phyloP scores from a whole-genome alignment of 2,329 filamentous ascomycete species.

The Exophiala aquamarina region DNA sequence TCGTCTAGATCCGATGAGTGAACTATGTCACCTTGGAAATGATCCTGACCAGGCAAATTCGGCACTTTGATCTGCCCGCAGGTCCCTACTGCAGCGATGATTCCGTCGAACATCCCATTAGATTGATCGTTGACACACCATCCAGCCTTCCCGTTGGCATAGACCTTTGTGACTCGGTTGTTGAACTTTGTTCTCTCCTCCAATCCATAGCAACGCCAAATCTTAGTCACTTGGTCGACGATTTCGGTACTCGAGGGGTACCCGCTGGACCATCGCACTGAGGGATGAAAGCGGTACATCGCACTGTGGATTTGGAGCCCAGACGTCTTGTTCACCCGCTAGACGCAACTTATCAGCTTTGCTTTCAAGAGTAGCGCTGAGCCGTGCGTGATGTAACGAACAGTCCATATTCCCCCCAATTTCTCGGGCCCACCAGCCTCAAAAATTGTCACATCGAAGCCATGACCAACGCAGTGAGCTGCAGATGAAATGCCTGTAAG shows the following conservation, averaged over 20 bases:
- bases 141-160: constrained; percentile 64
- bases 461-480: constrained; percentile 80
- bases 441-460: constrained; percentile 78
- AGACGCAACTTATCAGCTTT: too few relatives aligned
- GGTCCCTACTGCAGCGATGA: constrained; percentile 76
- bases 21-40: constrained; percentile 69
- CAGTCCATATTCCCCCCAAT: constrained; percentile 81
- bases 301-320: constrained; percentile 79
- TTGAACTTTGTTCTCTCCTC: constrained; percentile 71
- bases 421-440: constrained; percentile 67
- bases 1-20: constrained; percentile 76
- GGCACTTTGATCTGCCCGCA: constrained; percentile 78
- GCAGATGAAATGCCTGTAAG: constrained; percentile 77
- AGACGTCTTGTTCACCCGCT: constrained; percentile 78
- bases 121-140: constrained; percentile 76
- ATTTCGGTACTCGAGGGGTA: constrained; percentile 79
- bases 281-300: constrained; percentile 87
- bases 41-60: constrained; percentile 66
- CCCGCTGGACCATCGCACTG: constrained; percentile 70
- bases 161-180: constrained; percentile 66
- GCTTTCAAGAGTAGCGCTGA: too few relatives aligned
- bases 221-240: constrained; percentile 65
- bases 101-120: constrained; percentile 73
- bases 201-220: constrained; percentile 76
- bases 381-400: too few relatives aligned